Percentiles rank a stretch among this genome's conserved stretches.
These are phyloP conservation scores for Colletotrichum somersetense DNA, from an alignment of 2,329 filamentous ascomycete genomes.

Conservation along the genomic window DNA sequence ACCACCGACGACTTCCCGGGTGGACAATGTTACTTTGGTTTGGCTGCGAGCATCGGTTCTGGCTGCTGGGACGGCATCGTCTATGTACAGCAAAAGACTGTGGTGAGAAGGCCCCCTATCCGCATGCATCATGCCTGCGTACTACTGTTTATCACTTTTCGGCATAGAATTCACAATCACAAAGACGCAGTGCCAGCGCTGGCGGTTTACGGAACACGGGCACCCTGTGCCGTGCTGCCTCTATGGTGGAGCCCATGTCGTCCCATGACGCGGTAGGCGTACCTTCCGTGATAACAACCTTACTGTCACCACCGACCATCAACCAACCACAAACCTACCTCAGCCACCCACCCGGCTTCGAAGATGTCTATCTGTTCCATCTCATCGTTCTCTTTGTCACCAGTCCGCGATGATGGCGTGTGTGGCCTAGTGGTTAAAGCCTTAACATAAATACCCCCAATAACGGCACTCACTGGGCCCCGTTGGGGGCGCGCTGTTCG, in stretches of 20 bases:
- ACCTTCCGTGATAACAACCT: background rate
- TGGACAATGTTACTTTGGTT: conserved; percentile 17
- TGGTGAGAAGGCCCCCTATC: background rate
- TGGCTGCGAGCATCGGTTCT: background rate
- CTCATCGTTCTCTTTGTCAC: background rate
- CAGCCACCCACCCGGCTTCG: background rate
- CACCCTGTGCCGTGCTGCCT: background rate
- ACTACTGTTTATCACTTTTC: background rate
- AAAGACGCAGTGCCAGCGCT: too few relatives aligned
- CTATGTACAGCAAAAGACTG: background rate
- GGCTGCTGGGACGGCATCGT: background rate
- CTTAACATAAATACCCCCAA: background rate
- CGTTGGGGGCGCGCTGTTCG: background rate
- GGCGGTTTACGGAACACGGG: background rate
- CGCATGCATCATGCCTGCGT: background rate
- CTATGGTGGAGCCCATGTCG: background rate
- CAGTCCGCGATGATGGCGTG: conserved; percentile 6
- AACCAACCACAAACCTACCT: background rate
- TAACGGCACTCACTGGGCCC: background rate
- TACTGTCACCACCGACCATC: background rate
- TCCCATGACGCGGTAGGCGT: background rate
- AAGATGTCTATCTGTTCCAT: background rate
- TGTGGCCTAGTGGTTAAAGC: background rate
- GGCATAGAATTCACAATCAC: background rate
- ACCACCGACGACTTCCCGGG: conserved; percentile 4